Percentiles rank a stretch among this genome's conserved stretches.
These are phyloP conservation scores for Lonicera japonica DNA, from an alignment of 129 eudicot species.

Conservation along the genomic window DNA sequence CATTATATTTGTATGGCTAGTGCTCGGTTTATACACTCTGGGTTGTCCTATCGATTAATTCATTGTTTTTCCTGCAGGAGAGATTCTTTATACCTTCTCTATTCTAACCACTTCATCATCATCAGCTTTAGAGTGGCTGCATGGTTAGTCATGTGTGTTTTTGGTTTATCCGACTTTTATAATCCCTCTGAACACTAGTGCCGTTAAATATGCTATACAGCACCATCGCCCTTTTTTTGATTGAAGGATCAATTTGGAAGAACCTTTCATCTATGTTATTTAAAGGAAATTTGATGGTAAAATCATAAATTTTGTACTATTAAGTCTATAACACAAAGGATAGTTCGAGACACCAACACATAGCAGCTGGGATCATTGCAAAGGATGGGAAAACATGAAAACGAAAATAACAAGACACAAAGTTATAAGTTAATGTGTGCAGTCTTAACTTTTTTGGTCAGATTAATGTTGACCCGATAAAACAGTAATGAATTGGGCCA, in stretches of 20 bases:
- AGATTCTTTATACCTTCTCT: conserved; percentile 70
- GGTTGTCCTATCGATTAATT: neutral
- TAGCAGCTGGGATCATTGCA: too few species aligned
- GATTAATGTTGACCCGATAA: too few species aligned
- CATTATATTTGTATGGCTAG: neutral
- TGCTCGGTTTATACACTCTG: neutral
- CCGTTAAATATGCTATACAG: neutral
- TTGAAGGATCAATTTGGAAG: neutral
- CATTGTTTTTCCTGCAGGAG: conserved; percentile 54
- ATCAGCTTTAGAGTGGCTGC: conserved; percentile 77
- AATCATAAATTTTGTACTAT: too few species aligned
- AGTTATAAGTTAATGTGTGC: too few species aligned
- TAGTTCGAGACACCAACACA: too few species aligned
- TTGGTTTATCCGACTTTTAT: neutral
- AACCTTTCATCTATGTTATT: neutral
- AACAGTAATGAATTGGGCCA: too few species aligned
- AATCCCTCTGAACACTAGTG: neutral
- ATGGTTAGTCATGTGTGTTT: conserved; percentile 53
- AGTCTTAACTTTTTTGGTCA: too few species aligned
- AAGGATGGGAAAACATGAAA: too few species aligned
- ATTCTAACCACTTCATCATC: conserved; percentile 85
- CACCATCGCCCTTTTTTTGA: neutral
- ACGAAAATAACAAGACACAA: too few species aligned
- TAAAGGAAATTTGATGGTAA: too few species aligned
- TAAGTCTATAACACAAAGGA: too few species aligned